These are phyloP conservation scores for Talaromyces stipitatus DNA, from an alignment of 495 filamentous ascomycete species.

Conservation along the genomic window DNA sequence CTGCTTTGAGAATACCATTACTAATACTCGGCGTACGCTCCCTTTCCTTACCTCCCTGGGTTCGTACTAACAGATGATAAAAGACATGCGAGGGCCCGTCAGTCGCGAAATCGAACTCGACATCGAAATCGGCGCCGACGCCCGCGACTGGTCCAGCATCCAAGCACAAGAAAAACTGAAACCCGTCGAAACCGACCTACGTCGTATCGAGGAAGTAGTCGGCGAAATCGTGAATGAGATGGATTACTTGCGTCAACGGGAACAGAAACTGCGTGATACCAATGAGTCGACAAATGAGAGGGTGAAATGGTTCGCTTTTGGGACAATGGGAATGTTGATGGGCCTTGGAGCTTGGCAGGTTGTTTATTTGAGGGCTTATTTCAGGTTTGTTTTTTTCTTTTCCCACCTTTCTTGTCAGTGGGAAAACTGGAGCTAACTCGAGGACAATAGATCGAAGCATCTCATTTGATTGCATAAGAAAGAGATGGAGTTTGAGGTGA, in stretches of 20 bases:
- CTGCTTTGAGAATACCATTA: constrained; percentile 85
- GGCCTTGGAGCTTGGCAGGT: constrained; percentile 94
- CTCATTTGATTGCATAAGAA: not conserved
- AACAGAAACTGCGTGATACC: constrained; percentile 95
- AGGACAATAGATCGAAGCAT: constrained; percentile 9
- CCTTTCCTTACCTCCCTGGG: constrained; percentile 2
- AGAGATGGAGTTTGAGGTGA: not conserved
- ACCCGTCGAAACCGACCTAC: constrained; percentile 91
- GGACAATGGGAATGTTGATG: constrained; percentile 88
- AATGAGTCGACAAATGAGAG: constrained; percentile 99
- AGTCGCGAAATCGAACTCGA: constrained; percentile 82
- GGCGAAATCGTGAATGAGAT: constrained; percentile 76
- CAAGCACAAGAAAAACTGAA: constrained; percentile 97
- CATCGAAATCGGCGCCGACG: constrained; percentile 97
- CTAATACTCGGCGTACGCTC: constrained; percentile 51
- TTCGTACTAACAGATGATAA: constrained; percentile 11
- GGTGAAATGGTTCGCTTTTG: constrained; percentile 97
- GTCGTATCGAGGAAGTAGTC: constrained; percentile 84
- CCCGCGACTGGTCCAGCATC: constrained; percentile 95
- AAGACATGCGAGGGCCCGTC: constrained; percentile 44
- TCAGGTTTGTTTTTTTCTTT: constrained; percentile 52
- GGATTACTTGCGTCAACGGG: constrained; percentile 82
- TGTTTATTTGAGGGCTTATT: constrained; percentile 94
- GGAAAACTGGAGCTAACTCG: too few relatives aligned
- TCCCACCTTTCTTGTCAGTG: too few relatives aligned